A percentile compares a stretch with the other conserved stretches of the same genome.
Conservation (phyloP, 1,139 yeast species). For the Taphrina populina region DNA sequence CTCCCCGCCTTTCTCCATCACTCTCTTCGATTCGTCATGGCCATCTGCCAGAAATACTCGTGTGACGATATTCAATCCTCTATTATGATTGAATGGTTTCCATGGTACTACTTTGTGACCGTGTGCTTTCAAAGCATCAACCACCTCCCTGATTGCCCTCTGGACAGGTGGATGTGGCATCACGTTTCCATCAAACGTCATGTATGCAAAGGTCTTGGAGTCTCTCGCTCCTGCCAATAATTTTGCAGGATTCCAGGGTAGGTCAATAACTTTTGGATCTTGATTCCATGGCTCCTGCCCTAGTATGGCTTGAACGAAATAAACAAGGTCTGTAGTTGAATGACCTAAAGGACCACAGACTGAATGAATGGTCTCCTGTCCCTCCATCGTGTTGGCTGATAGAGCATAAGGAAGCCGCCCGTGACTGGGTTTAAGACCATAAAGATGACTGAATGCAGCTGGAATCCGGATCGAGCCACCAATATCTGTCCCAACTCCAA, state of each 20-base stretch:
- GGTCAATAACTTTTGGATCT: conserved; percentile 52
- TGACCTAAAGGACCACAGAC: conserved; percentile 52
- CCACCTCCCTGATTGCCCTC: conserved; percentile 51
- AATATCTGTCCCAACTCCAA: conserved; percentile 60
- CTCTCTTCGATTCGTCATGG: conserved; percentile 47
- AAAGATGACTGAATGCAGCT: conserved; percentile 54
- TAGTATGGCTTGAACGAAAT: conserved; percentile 55
- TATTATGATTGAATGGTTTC: conserved; percentile 43
- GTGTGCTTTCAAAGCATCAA: conserved; percentile 47
- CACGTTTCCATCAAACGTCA: conserved; percentile 52
- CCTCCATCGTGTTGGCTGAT: conserved; percentile 46
- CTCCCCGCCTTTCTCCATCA: conserved; percentile 51
- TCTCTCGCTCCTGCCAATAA: conserved; percentile 40
- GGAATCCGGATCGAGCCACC: conserved; percentile 64
- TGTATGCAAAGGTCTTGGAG: conserved; percentile 41
- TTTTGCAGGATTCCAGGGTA: conserved; percentile 53
- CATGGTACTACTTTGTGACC: conserved; percentile 54
- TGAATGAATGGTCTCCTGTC: conserved; percentile 47
- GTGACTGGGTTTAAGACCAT: conserved; percentile 52
- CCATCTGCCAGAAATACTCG: conserved; percentile 53
- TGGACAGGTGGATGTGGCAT: conserved; percentile 60
- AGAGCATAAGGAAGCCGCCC: conserved; percentile 49
- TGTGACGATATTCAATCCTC: conserved; percentile 44
- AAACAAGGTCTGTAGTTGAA: conserved; percentile 56
- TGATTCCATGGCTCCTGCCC: conserved; percentile 56